A percentile compares a stretch with the other conserved stretches of the same genome.
These are phyloP conservation scores for Epichloe coenophiala DNA, from an alignment of 2,329 filamentous ascomycete species.

Conservation along the genomic window DNA sequence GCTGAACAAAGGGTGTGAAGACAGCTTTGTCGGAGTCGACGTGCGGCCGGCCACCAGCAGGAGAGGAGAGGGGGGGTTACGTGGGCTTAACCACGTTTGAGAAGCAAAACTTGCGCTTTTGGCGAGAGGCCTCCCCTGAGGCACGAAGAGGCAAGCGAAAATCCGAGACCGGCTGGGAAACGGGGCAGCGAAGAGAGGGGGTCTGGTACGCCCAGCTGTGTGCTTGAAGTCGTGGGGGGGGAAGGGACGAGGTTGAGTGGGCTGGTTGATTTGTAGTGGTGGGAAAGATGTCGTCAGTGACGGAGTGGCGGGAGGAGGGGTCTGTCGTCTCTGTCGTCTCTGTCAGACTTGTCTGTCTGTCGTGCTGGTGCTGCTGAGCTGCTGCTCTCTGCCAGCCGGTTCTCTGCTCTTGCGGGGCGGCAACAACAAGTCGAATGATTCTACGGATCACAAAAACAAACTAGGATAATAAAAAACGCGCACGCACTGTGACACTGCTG, in stretches of 20 bases:
- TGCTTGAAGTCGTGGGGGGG: conserved; percentile 3
- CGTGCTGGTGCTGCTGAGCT: too few species aligned
- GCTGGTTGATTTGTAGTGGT: conserved; percentile 10
- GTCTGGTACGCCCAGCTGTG: neutral
- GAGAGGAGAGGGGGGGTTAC: neutral
- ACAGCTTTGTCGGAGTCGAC: neutral
- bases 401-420: too few species aligned
- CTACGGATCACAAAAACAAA: too few species aligned
- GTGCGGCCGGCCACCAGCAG: neutral
- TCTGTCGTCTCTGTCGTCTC: neutral
- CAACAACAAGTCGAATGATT: too few species aligned
- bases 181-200: neutral
- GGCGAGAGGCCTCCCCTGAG: neutral
- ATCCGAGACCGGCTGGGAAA: neutral
- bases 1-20: conserved; percentile 15
- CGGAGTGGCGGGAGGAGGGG: conserved; percentile 11
- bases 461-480: too few species aligned
- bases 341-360: too few species aligned
- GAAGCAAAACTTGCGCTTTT: neutral
- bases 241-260: conserved; percentile 8
- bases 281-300: conserved; percentile 25
- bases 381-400: neutral
- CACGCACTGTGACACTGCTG: too few species aligned
- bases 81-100: neutral
- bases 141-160: neutral